phyloP scores from a whole-genome alignment of 768 basidiomycete species.

The Russula sp. region DNA sequence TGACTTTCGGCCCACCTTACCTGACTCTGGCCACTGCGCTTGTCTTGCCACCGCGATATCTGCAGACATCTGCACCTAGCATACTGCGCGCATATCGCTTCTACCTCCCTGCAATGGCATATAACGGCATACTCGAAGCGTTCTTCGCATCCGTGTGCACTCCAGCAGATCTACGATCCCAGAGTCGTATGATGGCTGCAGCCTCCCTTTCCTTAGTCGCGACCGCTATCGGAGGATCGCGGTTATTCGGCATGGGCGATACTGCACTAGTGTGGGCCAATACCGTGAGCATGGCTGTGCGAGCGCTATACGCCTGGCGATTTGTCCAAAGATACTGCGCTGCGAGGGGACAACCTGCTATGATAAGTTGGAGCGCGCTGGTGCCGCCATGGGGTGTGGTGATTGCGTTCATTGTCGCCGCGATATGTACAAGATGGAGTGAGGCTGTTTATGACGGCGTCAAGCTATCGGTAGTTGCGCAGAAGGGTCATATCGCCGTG shows the following conservation, averaged over 20 bases:
- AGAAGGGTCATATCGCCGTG: constrained; percentile 34
- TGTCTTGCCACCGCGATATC: constrained; percentile 67
- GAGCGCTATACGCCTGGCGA: constrained; percentile 57
- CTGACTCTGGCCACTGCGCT: constrained; percentile 65
- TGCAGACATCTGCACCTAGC: constrained; percentile 71
- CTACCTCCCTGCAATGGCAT: constrained; percentile 85
- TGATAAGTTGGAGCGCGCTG: constrained; percentile 31
- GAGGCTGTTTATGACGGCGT: constrained; percentile 25
- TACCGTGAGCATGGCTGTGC: constrained; percentile 57
- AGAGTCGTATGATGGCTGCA: constrained; percentile 80
- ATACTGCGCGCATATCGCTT: constrained; percentile 79
- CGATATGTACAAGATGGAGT: constrained; percentile 33
- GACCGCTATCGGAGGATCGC: constrained; percentile 49
- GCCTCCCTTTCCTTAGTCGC: constrained; percentile 70
- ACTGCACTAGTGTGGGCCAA: constrained; percentile 75
- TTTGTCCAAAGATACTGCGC: constrained; percentile 53
- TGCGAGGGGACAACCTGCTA: constrained; percentile 20
- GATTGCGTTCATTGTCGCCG: constrained; percentile 32
- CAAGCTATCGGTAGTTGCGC: constrained; percentile 31
- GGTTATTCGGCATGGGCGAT: constrained; percentile 51
- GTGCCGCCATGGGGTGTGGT: constrained; percentile 34
- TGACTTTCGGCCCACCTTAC: constrained; percentile 74
- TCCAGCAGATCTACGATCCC: constrained; percentile 59
- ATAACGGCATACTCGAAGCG: constrained; percentile 91
- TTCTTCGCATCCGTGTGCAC: constrained; percentile 80